phyloP scores from a whole-genome alignment of 2,329 filamentous ascomycete species.

The Geosmithia flava region DNA sequence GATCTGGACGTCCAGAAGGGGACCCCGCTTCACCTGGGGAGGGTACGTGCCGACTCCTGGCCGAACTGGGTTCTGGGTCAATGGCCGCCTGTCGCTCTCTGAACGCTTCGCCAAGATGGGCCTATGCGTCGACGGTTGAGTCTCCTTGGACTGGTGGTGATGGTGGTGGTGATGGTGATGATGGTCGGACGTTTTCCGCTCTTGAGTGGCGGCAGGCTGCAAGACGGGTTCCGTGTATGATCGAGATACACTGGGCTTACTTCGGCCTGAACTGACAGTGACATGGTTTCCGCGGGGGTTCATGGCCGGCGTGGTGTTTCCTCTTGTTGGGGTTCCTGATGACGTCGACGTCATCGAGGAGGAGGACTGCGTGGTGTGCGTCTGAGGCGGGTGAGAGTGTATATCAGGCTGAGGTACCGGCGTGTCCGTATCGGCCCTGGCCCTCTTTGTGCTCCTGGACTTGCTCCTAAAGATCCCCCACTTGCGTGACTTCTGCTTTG shows the following conservation, averaged over 20 bases:
- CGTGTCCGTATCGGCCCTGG: neutral
- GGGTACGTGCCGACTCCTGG: neutral
- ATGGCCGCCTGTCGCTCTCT: neutral
- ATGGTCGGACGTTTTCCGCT: neutral
- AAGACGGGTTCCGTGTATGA: constrained; percentile 1
- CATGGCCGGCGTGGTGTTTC: neutral
- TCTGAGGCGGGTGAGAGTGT: too few relatives aligned
- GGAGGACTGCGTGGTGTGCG: neutral
- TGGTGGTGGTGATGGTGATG: neutral
- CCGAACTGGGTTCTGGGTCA: neutral
- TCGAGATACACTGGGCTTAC: neutral
- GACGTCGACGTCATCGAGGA: neutral
- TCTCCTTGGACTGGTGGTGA: neutral
- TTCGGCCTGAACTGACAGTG: neutral
- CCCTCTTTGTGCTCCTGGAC: constrained; percentile 14
- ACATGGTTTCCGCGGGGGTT: neutral
- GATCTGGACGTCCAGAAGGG: constrained; percentile 62
- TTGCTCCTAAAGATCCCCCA: constrained; percentile 43
- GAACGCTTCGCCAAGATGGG: constrained; percentile 2
- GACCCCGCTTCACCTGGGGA: constrained; percentile 3
- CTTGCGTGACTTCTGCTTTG: constrained; percentile 38
- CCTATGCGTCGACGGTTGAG: constrained; percentile 21
- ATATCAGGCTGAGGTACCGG: too few relatives aligned
- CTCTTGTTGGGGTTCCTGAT: neutral
- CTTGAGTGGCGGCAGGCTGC: neutral